Evolutionary conservation across 2,329 filamentous ascomycete species (phyloP).

Genomic region (Sphaerulina vaccinii): DNA sequence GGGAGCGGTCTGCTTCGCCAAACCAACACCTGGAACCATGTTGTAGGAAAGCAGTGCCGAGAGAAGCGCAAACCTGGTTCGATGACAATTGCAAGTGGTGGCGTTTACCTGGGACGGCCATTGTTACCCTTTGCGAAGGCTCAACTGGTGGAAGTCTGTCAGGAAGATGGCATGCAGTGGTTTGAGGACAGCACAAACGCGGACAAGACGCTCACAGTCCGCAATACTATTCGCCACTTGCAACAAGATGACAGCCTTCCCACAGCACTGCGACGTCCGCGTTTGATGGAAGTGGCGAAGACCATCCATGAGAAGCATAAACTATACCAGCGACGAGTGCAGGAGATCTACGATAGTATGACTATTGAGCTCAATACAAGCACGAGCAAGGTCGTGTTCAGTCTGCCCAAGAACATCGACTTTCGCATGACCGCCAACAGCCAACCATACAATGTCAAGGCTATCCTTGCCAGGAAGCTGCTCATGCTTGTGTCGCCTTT

Average conservation of each 20-base stretch:
- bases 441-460: conserved; percentile 32
- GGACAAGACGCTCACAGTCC: conserved; percentile 70
- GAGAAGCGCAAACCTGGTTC: not conserved
- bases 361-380: conserved; percentile 46
- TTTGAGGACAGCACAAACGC: conserved; percentile 83
- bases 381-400: conserved; percentile 32
- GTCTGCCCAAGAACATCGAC: not conserved
- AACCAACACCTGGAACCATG: not conserved
- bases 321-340: conserved; percentile 45
- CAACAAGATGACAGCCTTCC: conserved; percentile 62
- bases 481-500: conserved; percentile 51
- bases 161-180: conserved; percentile 66
- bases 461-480: conserved; percentile 49
- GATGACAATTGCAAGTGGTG: conserved; percentile 41
- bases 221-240: conserved; percentile 77
- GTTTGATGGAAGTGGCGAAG: conserved; percentile 60
- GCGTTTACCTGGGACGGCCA: conserved; percentile 67
- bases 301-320: conserved; percentile 39
- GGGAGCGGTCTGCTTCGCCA: conserved; percentile 33
- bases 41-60: not conserved
- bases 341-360: conserved; percentile 54
- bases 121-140: conserved; percentile 70
- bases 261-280: conserved; percentile 62
- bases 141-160: conserved; percentile 71
- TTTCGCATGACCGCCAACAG: not conserved